A percentile compares a stretch with the other conserved stretches of the same genome.
Conservation (phyloP, 2,329 filamentous ascomycete species). For the Colletotrichum sp. region DNA sequence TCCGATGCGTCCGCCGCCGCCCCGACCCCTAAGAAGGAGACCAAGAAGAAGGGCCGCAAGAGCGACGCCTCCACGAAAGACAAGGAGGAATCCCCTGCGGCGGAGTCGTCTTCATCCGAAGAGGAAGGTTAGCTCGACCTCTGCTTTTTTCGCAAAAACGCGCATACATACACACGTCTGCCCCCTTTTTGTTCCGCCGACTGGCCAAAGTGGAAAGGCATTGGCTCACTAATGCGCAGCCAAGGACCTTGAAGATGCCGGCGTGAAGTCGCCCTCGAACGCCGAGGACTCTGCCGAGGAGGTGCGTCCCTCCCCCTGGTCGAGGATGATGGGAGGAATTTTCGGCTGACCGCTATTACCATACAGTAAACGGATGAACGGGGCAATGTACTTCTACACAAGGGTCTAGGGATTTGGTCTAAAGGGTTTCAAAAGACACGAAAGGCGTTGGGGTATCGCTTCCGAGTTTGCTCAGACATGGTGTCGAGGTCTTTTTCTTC, state of each 20-base stretch:
- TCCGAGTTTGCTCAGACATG: neutral
- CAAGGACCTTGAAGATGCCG: neutral
- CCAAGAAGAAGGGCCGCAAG: slow-evolving; percentile 25
- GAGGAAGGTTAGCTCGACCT: slow-evolving; percentile 11
- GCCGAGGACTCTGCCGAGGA: slow-evolving; percentile 11
- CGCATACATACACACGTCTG: neutral
- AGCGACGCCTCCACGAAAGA: neutral
- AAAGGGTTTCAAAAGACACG: neutral
- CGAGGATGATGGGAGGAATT: slow-evolving; percentile 3
- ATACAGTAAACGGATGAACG: slow-evolving; percentile 5
- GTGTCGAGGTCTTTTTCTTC: neutral
- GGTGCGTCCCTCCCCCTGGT: slow-evolving; percentile 11
- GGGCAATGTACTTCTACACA: neutral
- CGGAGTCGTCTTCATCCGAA: slow-evolving; percentile 2
- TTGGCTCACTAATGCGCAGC: slow-evolving; percentile 5
- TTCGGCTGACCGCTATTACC: slow-evolving; percentile 12
- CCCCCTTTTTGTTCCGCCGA: neutral
- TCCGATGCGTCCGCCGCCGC: slow-evolving; percentile 23
- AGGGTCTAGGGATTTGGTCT: neutral
- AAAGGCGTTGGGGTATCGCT: neutral
- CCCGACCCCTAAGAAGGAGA: slow-evolving; percentile 31
- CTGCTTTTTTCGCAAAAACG: neutral
- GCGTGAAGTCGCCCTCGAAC: neutral
- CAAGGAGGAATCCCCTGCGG: neutral
- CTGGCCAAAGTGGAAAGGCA: neutral